phyloP scores from a whole-genome alignment of 2,329 filamentous ascomycete species.

The Cladorrhinum sp. region DNA sequence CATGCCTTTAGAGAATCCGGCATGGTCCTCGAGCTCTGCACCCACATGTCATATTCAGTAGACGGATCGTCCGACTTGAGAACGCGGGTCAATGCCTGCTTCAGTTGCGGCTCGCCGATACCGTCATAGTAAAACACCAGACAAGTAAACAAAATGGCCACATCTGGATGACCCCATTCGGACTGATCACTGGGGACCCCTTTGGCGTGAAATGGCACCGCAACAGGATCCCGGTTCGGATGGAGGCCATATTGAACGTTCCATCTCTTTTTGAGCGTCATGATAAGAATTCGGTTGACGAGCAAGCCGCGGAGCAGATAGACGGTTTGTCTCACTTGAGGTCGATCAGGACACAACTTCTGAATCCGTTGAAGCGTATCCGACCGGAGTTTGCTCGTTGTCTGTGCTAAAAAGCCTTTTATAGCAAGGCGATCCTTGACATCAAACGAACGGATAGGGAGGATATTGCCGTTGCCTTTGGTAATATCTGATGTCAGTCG shows the following conservation, averaged over 20 bases:
- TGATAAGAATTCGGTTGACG: slow-evolving; percentile 56
- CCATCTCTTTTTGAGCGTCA: slow-evolving; percentile 61
- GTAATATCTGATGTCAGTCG: slow-evolving; percentile 42
- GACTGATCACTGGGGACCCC: slow-evolving; percentile 59
- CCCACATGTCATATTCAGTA: slow-evolving; percentile 53
- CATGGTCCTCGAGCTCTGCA: slow-evolving; percentile 37
- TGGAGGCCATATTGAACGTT: slow-evolving; percentile 64
- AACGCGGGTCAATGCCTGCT: slow-evolving; percentile 48
- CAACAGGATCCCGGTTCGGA: slow-evolving; percentile 53
- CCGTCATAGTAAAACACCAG: slow-evolving; percentile 66
- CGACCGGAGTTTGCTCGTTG: slow-evolving; percentile 11
- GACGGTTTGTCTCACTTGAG: slow-evolving; percentile 35
- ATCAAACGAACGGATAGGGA: slow-evolving; percentile 32
- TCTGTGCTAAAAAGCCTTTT: slow-evolving; percentile 20
- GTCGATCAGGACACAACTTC: slow-evolving; percentile 33
- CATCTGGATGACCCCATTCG: slow-evolving; percentile 67
- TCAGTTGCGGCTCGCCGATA: slow-evolving; percentile 47
- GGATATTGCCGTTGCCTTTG: slow-evolving; percentile 30
- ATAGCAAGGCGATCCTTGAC: slow-evolving; percentile 23
- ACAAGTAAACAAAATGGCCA: slow-evolving; percentile 62
- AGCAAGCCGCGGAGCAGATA: slow-evolving; percentile 64
- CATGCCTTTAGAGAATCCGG: slow-evolving; percentile 50
- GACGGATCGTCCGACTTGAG: slow-evolving; percentile 56
- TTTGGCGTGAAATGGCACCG: slow-evolving; percentile 66
- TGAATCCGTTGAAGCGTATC: slow-evolving; percentile 25